Evolutionary conservation across 495 filamentous ascomycete species (phyloP).

Genomic region (Zalerion maritima): DNA sequence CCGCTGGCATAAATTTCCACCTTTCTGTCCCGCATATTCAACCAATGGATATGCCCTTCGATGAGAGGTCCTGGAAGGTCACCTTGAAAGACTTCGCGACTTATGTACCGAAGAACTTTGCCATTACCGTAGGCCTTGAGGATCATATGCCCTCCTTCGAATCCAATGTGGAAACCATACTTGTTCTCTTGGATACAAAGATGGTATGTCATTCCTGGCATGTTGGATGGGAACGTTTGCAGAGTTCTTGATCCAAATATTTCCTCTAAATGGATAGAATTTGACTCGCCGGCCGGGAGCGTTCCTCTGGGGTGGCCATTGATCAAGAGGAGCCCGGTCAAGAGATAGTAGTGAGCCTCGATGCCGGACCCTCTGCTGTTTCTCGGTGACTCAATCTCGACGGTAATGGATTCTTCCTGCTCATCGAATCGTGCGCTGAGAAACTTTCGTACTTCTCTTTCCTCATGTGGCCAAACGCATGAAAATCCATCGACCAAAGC

Average conservation of each 20-base stretch:
- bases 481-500: too few species aligned
- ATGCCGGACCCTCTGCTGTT: too few species aligned
- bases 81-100: conserved; percentile 12
- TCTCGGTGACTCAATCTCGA: too few species aligned
- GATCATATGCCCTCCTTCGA: conserved; percentile 20
- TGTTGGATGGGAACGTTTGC: conserved; percentile 26
- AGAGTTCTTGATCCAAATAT: conserved; percentile 36
- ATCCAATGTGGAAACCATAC: conserved; percentile 35
- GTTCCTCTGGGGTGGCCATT: conserved; percentile 30
- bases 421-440: too few species aligned
- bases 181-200: conserved; percentile 14
- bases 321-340: conserved; percentile 34
- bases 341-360: conserved; percentile 31
- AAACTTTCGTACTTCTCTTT: too few species aligned
- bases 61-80: conserved; percentile 39
- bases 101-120: conserved; percentile 21
- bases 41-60: conserved; percentile 44
- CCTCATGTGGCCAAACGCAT: too few species aligned
- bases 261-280: conserved; percentile 18
- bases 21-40: conserved; percentile 26
- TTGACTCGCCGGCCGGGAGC: conserved; percentile 27
- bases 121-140: conserved; percentile 16
- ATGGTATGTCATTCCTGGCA: conserved; percentile 31
- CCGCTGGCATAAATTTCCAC: conserved; percentile 48
- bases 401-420: too few species aligned